Evolutionary conservation across 352 stramenopile genomes (phyloP), one percentile per base, ranked within the genome.

Genomic region (Globisporangium ultimum): DNA sequence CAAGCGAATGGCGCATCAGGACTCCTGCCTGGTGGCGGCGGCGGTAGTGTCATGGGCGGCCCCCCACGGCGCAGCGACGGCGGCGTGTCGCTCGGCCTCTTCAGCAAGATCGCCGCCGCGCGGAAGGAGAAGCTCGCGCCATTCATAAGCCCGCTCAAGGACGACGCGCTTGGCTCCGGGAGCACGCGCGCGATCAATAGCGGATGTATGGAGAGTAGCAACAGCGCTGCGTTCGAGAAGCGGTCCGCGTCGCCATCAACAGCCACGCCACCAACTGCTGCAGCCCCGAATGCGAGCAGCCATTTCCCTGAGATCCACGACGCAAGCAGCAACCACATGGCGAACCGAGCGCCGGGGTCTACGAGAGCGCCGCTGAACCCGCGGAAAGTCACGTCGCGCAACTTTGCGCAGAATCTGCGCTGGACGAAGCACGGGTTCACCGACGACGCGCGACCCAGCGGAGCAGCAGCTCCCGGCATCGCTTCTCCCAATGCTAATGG

Each of bases 101-200:
- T 89, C 63, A 87, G 78, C 57, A 91, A 91, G 67, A 88, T 91
- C 54, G 76, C 78, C 48, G 78, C 80, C 17, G 76, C 70, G 36
- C 78, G 78, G 50, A 91, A 87, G 65, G 77, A 89, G 53, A 86
- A 86, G 55, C 70, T 89, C 14, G 75, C 70, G 43, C 53, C 58
- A 18, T 83, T 78, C 57, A 74, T 87, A 70, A 10, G 68, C 61
- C 13, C 20, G 18, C 32, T 54, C 22, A 50, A 13, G 36, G 53
- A 57, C 41, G 60, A 54, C 28, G 34, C 24, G 22, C 47, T 58
- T 22, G 21, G 38, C 55, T 32, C 24, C 2, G 38, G 38, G 3
- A 61, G 20, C 34, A 54, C 54, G 45, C 55, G 46, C 10, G 32
- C 22, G 5, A 13, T 61, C n/a, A 47, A 48, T 1, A 45, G 21